Evolutionary conservation across 140 eudicot genomes (phyloP), one percentile per base, ranked within the genome.

Genomic region (Oenanthe javanica): DNA sequence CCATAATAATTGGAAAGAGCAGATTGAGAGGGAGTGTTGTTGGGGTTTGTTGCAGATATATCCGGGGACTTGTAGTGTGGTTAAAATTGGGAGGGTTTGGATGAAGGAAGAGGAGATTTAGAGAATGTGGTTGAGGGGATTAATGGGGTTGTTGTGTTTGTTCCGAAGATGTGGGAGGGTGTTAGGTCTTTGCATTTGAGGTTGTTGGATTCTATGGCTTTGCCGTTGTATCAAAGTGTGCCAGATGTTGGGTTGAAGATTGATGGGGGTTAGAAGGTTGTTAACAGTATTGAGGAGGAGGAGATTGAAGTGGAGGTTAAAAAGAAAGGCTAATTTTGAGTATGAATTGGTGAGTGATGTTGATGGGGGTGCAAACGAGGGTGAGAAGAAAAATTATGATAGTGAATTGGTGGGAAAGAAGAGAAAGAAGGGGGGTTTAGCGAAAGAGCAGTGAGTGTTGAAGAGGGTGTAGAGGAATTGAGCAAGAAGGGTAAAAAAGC

Each of bases 141-240:
- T 71, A 69, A 89, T 5, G 96, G 96, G 23, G 84, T 77, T 4
- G 77, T 86, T 7, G 88, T 73, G 79, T 52, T 82, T 79, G 89
- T 94, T 66, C 93, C 90, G 0, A 87, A 84, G 81, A 88, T 82
- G 82, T 82, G 93, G 90, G 78, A 36, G 11, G 94, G 91, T 77
- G 89, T 94, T 42, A 87, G 98, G 85, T 83, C 90, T 59, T 74
- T 94, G 83, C 94, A 89, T 83, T 86, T 94, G 92, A 94, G 91
- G 92, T 81, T 94, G 11, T 75, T 87, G 13, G 98, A 90, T 69
- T 94, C 98, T 1, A 72, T 94, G 27, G 86, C 98, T 0, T 83
- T 94, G 89, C 97, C 98, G 0, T n/a, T 94, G 52, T 94, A 90
- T 82, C 98, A 94, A 67, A 78, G 87, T 9, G 79, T 94, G 87